Evolutionary conservation across 768 basidiomycete genomes (phyloP).

Genomic region (Suillus hirtellus): DNA sequence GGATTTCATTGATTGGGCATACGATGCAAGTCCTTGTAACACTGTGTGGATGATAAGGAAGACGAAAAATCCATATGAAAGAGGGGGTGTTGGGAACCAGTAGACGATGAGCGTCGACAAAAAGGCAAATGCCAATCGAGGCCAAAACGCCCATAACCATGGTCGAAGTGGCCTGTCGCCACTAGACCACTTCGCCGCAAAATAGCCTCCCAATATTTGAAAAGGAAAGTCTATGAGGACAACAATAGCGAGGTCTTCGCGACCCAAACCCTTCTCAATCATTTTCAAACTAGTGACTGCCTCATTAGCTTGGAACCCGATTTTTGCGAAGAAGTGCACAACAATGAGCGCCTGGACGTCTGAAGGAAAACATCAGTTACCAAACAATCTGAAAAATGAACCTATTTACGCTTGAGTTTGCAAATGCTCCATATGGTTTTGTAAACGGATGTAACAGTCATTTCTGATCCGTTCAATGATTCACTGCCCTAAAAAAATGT

Average conservation of each 20-base stretch:
- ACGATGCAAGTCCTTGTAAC: conserved; percentile 83
- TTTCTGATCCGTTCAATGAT: conserved; percentile 69
- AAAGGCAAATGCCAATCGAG: conserved; percentile 71
- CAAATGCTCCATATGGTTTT: conserved; percentile 94
- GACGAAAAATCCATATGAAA: conserved; percentile 74
- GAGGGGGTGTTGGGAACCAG: conserved; percentile 79
- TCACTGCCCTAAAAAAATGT: conserved; percentile 64
- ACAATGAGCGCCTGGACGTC: conserved; percentile 88
- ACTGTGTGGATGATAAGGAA: conserved; percentile 83
- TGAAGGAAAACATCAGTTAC: conserved; percentile 33
- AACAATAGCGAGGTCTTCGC: conserved; percentile 94
- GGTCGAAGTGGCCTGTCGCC: conserved; percentile 78
- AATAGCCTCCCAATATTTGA: conserved; percentile 92
- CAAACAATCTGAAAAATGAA: background rate
- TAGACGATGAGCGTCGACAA: conserved; percentile 77
- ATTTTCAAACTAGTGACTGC: conserved; percentile 89
- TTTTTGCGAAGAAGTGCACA: conserved; percentile 88
- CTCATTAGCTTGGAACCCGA: conserved; percentile 94
- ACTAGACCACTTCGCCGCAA: conserved; percentile 88
- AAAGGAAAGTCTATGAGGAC: conserved; percentile 98
- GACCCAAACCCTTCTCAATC: conserved; percentile 93
- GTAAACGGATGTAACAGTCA: conserved; percentile 90
- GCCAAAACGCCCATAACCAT: conserved; percentile 93
- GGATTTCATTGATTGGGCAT: conserved; percentile 31
- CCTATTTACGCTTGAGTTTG: conserved; percentile 75